Conservation (phyloP, 2,329 filamentous ascomycete genomes). For the Neofusicoccum laricinum region DNA sequence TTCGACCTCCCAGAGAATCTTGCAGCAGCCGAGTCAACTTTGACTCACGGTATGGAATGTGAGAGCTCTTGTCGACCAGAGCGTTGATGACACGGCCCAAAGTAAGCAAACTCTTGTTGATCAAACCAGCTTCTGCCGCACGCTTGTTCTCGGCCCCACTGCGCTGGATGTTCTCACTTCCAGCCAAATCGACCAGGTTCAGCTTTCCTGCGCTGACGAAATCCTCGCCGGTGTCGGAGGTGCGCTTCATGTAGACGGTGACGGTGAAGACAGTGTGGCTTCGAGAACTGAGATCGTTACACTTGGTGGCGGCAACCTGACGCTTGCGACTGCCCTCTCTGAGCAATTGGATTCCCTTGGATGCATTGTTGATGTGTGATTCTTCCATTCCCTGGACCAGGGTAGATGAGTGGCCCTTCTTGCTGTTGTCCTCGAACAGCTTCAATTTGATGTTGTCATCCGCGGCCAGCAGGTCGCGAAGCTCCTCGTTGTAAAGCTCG, state of each 20-base stretch:
- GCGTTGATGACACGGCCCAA: conserved; percentile 97
- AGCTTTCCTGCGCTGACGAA: conserved; percentile 89
- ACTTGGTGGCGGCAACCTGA: conserved; percentile 99
- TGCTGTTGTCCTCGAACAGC: conserved; percentile 87
- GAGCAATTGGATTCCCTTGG: conserved; percentile 82
- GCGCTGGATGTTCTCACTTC: conserved; percentile 95
- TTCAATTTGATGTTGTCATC: conserved; percentile 88
- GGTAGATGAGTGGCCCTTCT: conserved; percentile 79
- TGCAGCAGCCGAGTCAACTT: conserved; percentile 93
- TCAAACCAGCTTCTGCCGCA: conserved; percentile 89
- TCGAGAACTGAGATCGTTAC: conserved; percentile 94
- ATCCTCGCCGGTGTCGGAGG: conserved; percentile 80
- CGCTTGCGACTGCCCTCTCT: conserved; percentile 88
- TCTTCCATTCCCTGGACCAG: conserved; percentile 98
- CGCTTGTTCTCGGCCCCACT: conserved; percentile 98
- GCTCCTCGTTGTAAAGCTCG: conserved; percentile 95
- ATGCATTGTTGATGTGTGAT: conserved; percentile 80
- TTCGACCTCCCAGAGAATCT: conserved; percentile 91
- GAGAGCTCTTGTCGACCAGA: conserved; percentile 80
- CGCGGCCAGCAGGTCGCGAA: conserved; percentile 79
- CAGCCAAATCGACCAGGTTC: conserved; percentile 93
- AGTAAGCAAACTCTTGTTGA: conserved; percentile 96
- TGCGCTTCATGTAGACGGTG: conserved; percentile 83
- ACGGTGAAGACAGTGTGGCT: conserved; percentile 98
- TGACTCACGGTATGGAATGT: conserved; percentile 92